Base-by-base conservation (phyloP, 108 stramenopile species). In the Craspedostauros australis region DNA sequence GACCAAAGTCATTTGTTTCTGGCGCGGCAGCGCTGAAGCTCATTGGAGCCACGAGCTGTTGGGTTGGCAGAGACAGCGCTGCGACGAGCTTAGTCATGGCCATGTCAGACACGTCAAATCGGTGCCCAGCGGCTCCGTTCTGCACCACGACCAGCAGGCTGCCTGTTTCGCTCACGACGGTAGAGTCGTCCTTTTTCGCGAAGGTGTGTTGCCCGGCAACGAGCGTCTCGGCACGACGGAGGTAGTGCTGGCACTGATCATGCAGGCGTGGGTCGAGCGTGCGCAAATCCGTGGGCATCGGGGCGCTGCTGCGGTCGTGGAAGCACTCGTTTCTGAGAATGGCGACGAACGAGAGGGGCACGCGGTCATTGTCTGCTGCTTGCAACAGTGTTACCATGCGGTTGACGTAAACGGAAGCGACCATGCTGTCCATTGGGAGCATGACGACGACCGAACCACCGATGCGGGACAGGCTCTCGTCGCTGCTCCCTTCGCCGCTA, bases 81-180 rank as follows among this genome's bases (percentile, higher is more conserved):
- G 48, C 58, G 24, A 72, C 27, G 23, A 86, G 71, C 6, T 51
- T 53, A 7, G 52, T 41, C 24, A 82, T 54, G n/a, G 68, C 41
- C 39, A 41, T 39, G n/a, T 74, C 66, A 45, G 60, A 59, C 29
- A 76, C 19, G 11, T 50, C 53, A 44, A 70, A 72, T 18, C 47
- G 57, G 39, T 26, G 49, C 29, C 48, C 62, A 1, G 79, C 86
- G 1, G 50, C 3, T 44, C 70, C 70, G 31, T 87, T 87, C 61
- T 87, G 86, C 16, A 87, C 52, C 16, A 87, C 39, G 23, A 84
- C 70, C 42, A 87, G 71, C 22, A 83, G 59, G 42, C 82, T 83
- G 23, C 73, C 70, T 26, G 68, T 73, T 24, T 25, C 25, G 39
- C 70, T 65, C 9, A 28, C 38, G 28, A 65, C 24, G 21, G 63